Evolutionary conservation across 768 basidiomycete genomes (phyloP).

Genomic region (Boletus sp.): DNA sequence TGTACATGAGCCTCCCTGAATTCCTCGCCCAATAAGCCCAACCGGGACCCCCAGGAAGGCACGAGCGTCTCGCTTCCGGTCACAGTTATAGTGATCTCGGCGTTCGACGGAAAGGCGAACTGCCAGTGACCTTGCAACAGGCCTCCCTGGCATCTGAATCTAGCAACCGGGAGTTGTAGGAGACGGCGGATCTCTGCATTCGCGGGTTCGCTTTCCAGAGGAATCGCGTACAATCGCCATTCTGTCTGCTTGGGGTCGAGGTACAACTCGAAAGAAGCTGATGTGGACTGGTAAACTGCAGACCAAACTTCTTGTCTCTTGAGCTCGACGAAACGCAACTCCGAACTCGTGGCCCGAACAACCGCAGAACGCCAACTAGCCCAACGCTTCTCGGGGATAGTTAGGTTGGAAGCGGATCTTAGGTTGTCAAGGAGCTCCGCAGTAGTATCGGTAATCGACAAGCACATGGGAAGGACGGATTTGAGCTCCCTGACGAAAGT

Average conservation of each 20-base stretch:
- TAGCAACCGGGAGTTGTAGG: constrained; percentile 73
- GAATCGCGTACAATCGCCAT: constrained; percentile 81
- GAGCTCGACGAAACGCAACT: constrained; percentile 80
- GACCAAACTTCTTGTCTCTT: constrained; percentile 91
- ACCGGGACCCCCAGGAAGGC: constrained; percentile 80
- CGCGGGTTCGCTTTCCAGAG: constrained; percentile 65
- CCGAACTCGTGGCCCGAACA: constrained; percentile 51
- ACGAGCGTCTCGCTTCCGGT: constrained; percentile 60
- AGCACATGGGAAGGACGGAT: constrained; percentile 82
- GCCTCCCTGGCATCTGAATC: constrained; percentile 54
- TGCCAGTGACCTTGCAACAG: constrained; percentile 78
- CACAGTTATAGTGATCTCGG: constrained; percentile 58
- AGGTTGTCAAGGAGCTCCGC: constrained; percentile 51
- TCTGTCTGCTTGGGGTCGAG: constrained; percentile 77
- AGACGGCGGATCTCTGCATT: constrained; percentile 77
- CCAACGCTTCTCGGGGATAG: constrained; percentile 62
- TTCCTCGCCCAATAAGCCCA: constrained; percentile 67
- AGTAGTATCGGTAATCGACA: constrained; percentile 55
- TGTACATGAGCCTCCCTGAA: constrained; percentile 69
- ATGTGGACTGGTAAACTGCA: constrained; percentile 69
- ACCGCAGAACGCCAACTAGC: constrained; percentile 66
- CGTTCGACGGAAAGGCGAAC: constrained; percentile 66
- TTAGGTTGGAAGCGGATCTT: constrained; percentile 36
- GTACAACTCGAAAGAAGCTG: constrained; percentile 70
- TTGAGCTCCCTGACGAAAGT: constrained; percentile 78